phyloP scores from a whole-genome alignment of 2,329 filamentous ascomycete species.

The Aspergillus sp. region DNA sequence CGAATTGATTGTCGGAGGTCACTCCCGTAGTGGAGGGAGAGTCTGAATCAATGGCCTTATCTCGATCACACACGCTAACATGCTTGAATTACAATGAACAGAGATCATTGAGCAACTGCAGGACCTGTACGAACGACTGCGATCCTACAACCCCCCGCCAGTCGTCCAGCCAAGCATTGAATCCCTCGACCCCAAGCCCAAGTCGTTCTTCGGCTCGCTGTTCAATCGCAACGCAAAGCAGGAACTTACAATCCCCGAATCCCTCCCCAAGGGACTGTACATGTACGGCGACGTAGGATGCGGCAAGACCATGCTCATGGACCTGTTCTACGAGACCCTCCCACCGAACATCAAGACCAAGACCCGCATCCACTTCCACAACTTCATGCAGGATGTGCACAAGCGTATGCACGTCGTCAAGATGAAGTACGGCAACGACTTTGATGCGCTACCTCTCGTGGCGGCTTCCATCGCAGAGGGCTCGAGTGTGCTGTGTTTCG shows the following conservation, averaged over 20 bases:
- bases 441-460: slow-evolving; percentile 88
- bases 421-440: slow-evolving; percentile 81
- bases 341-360: slow-evolving; percentile 77
- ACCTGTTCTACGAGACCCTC: slow-evolving; percentile 92
- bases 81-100: slow-evolving; percentile 34
- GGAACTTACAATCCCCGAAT: slow-evolving; percentile 60
- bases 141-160: slow-evolving; percentile 69
- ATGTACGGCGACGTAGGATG: slow-evolving; percentile 96
- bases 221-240: slow-evolving; percentile 37
- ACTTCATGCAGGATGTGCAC: slow-evolving; percentile 99
- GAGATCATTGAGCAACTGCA: slow-evolving; percentile 88
- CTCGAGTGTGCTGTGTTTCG: slow-evolving; percentile 88
- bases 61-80: background rate
- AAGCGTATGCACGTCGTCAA: slow-evolving; percentile 87
- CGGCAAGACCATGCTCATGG: slow-evolving; percentile 99
- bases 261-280: slow-evolving; percentile 85
- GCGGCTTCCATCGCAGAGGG: slow-evolving; percentile 90
- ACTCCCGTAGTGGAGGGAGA: background rate
- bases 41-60: too few relatives aligned
- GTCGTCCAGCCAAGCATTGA: slow-evolving; percentile 78
- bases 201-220: slow-evolving; percentile 54
- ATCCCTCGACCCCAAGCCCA: slow-evolving; percentile 59
- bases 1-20: background rate
- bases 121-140: slow-evolving; percentile 81
- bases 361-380: slow-evolving; percentile 96